These are phyloP conservation scores for Hypoxylon sp. DNA, from an alignment of 2,329 filamentous ascomycete genomes.

Conservation along the genomic window DNA sequence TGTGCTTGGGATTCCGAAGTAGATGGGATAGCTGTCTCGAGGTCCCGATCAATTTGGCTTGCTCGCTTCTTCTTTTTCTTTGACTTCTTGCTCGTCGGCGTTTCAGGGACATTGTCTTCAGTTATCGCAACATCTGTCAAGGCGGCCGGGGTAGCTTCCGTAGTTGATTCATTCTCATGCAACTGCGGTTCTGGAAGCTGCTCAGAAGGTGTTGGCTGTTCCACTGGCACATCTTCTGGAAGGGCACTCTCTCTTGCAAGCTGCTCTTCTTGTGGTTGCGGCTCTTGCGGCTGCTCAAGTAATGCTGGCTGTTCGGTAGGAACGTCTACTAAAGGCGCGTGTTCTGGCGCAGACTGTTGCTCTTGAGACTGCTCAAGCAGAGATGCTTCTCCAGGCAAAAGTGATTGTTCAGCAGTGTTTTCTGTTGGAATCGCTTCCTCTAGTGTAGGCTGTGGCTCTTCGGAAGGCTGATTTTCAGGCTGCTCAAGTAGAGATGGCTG, in stretches of 20 bases:
- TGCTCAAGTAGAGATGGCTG: neutral
- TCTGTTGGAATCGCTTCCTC: neutral
- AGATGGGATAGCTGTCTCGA: slow-evolving; percentile 14
- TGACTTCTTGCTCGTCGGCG: slow-evolving; percentile 45
- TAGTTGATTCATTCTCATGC: slow-evolving; percentile 4
- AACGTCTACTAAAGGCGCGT: neutral
- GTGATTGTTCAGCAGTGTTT: neutral
- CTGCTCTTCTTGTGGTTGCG: slow-evolving; percentile 1
- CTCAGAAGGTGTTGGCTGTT: neutral
- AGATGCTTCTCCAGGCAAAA: neutral
- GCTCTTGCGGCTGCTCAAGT: neutral
- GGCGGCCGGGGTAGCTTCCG: slow-evolving; percentile 45
- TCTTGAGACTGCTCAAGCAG: neutral
- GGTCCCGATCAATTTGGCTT: slow-evolving; percentile 31
- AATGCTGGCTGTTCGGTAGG: neutral
- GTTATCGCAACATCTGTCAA: slow-evolving; percentile 2
- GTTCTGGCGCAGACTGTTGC: no score
- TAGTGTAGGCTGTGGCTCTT: neutral
- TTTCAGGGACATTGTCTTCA: slow-evolving; percentile 14
- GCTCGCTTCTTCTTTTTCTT: slow-evolving; percentile 51
- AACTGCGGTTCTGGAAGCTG: slow-evolving; percentile 14
- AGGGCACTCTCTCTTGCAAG: slow-evolving; percentile 8
- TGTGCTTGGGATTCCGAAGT: slow-evolving; percentile 27
- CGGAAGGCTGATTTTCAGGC: neutral
- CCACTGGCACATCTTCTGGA: slow-evolving; percentile 3